Base-by-base conservation (phyloP, 1,284 basidiomycete genomes). In the Hemileia vastatrix region DNA sequence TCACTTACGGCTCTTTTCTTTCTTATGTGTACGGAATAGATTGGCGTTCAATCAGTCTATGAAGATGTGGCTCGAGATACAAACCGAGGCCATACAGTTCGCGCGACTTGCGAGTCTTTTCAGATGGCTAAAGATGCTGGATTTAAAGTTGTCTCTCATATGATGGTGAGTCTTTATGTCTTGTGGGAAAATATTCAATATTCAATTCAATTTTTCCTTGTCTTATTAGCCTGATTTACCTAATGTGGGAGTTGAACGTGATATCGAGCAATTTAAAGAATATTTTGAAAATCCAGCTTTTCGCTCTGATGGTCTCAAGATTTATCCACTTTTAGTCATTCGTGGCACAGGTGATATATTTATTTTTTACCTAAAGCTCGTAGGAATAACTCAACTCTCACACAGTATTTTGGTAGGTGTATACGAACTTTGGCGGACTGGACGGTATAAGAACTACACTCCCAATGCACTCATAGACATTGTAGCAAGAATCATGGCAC, bases 251-350 rank as follows among this genome's bases (percentile, higher is more conserved):
- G 83, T 95, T 59, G 94, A 98, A 79, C 84, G 94, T 52, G 94
- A 99, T 76, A 84, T 99, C 63, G 94, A 94, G 76, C 95, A 98
- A 75, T 99, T 99, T 82, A 94, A 96, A 72, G 83, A 84, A 73
- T 98, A 94, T 76, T 99, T 99, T 72, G 95, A 98, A 78, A 98
- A 97, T 73, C 95, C 95, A 2, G 89, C 89, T 0, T 99, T 97
- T 80, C 81, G 95, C 64, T 93, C 90, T 53, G 94, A 99, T 73
- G 95, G 95, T 1, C 81, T 99, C 65, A 99, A 99, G 78, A 90
- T 99, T 54, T 99, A 99, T 77, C 95, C 95, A 9, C 97, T 95
- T 0, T 80, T 99, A 55, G 95, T 99, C 62, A 99, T 99, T 75
- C 84, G 95, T 43, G 95, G 95, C 6, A 99, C 95, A 0, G 95